Evolutionary conservation across 1,284 basidiomycete species (phyloP), one percentile per base, ranked within the genome.

Genomic region (Prillingera fragicola): DNA sequence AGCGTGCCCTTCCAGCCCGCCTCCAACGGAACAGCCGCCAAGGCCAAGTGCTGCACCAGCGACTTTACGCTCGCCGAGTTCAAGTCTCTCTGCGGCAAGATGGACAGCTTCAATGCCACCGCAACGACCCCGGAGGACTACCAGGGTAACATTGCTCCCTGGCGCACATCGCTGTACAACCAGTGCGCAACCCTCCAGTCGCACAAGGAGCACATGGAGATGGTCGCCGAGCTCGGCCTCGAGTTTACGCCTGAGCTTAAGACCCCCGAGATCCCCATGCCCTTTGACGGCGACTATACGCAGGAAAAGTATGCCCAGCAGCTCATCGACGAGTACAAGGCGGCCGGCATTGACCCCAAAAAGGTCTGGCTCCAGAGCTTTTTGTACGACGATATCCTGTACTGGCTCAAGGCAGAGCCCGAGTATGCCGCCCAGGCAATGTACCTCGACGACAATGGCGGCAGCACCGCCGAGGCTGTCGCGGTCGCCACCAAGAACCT

Each of bases 31-130:
- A 29, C 34, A 1, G 12, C 44, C 3, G 53, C 53, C 4, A 36
- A 5, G 9, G 53, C 53, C 27, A 47, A 45, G 24, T 55, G 53
- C 48, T 55, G 53, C 40, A 55, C 53, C 1, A 42, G 43, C 22
- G 53, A 55, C 47, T 42, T 55, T 13, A 55, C 53, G 14, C 23
- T 52, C 8, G 53, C 28, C 31, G 53, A 55, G 35, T 39, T 50
- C 46, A 43, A 46, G 36, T 24, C 41, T 12, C 43, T 55, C 1
- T 55, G 53, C 33, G 53, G 35, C 15, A 55, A 55, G 42, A 48
- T 49, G 47, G 53, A 55, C 38, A 17, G 39, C 12, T 47, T 23
- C 36, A 43, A 47, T 31, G 28, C 35, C 8, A 29, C 36, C 3
- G 53, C 53, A 2, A 52, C 47, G 0, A 50, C 43, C 14, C 50